Percentiles rank a stretch among this genome's conserved stretches.
These are phyloP conservation scores for Phyllosticta citriasiana DNA, from an alignment of 2,329 filamentous ascomycete species.

Conservation along the genomic window DNA sequence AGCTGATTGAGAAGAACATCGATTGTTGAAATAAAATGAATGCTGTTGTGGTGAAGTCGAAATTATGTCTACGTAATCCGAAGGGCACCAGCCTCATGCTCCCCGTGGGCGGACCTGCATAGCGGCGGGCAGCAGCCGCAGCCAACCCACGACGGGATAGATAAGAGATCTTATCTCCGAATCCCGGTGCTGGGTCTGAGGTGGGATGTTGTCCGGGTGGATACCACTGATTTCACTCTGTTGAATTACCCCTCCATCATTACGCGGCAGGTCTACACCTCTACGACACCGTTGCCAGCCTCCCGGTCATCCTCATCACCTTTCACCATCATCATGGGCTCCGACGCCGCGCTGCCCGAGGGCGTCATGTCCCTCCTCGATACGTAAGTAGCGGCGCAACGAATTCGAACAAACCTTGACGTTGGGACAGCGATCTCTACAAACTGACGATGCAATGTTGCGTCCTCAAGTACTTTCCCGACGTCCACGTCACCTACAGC, in stretches of 20 bases:
- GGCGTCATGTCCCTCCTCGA: slow-evolving; percentile 38
- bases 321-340: background rate
- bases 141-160: background rate
- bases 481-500: slow-evolving; percentile 72
- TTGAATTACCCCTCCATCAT: background rate
- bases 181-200: background rate
- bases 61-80: background rate
- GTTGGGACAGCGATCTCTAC: slow-evolving; percentile 60
- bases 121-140: background rate
- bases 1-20: background rate
- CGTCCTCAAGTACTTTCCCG: slow-evolving; percentile 82
- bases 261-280: background rate
- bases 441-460: slow-evolving; percentile 95
- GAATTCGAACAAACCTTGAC: background rate
- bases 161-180: background rate
- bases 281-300: background rate
- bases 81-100: background rate
- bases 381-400: slow-evolving; percentile 20
- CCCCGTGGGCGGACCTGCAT: background rate
- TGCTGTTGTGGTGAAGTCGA: background rate
- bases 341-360: slow-evolving; percentile 22
- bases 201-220: background rate
- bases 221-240: background rate
- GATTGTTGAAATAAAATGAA: background rate
- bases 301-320: background rate